These are phyloP conservation scores for Candolleomyces efflorescens DNA, from an alignment of 768 basidiomycete genomes.

Conservation along the genomic window DNA sequence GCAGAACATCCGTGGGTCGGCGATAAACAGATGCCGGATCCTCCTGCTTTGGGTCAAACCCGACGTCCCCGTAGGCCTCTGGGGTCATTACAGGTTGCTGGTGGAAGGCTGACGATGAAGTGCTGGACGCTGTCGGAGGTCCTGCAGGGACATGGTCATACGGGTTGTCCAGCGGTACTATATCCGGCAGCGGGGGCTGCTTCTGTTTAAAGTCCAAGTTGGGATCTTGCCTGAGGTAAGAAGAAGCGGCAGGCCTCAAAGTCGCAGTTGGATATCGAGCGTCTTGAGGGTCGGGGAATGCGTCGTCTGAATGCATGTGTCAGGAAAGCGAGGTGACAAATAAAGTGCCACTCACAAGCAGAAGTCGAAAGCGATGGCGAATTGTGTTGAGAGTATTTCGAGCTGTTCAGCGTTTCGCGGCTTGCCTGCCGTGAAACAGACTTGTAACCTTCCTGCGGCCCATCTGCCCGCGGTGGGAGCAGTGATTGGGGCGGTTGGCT, in stretches of 20 bases:
- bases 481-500: neutral
- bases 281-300: neutral
- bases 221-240: neutral
- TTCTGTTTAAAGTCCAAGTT: too few relatives aligned
- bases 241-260: neutral
- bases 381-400: neutral
- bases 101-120: too few relatives aligned
- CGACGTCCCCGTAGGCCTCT: neutral
- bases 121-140: neutral
- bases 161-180: neutral
- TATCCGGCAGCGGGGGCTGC: neutral
- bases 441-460: neutral
- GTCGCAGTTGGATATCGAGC: neutral
- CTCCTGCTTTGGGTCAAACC: neutral
- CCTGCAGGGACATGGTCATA: neutral
- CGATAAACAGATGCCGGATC: conserved; percentile 18
- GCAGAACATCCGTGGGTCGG: conserved; percentile 34
- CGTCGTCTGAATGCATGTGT: neutral
- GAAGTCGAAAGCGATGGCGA: neutral
- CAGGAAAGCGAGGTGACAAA: neutral
- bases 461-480: neutral
- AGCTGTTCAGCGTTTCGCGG: conserved; percentile 6
- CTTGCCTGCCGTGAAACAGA: conserved; percentile 4
- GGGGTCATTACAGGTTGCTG: too few relatives aligned
- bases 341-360: neutral